Conservation (phyloP, 192 early-diverging fungal genomes). For the Phlyctochytrium bullatum region DNA sequence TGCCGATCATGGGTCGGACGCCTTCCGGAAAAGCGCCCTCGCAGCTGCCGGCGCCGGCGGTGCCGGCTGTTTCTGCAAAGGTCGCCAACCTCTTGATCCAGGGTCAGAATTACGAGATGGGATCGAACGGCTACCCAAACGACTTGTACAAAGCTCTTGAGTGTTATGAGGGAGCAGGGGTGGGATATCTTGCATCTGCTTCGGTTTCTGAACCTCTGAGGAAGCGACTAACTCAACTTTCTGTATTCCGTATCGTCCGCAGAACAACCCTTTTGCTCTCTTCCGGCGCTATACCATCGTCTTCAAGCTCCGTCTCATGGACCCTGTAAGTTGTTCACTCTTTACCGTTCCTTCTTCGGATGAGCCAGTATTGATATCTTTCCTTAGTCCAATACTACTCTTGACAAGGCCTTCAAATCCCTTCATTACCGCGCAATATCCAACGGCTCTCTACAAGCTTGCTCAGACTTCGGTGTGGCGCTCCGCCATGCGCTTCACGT, state of each 20-base stretch:
- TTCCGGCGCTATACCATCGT: background rate
- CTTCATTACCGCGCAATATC: background rate
- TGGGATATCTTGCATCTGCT: too few relatives aligned
- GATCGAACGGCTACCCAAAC: background rate
- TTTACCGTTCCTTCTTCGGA: background rate
- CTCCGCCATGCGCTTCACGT: background rate
- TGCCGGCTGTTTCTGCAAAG: background rate
- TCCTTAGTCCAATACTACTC: background rate
- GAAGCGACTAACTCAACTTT: background rate
- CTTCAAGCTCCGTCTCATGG: background rate
- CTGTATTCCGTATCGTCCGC: too few relatives aligned
- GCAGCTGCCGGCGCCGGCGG: slow-evolving; percentile 1
- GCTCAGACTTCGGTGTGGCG: background rate
- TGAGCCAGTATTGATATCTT: background rate
- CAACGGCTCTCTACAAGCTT: background rate
- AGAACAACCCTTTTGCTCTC: slow-evolving; percentile 2
- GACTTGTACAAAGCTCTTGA: background rate
- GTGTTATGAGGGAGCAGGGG: background rate
- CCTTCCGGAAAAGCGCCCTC: too few relatives aligned
- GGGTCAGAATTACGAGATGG: slow-evolving; percentile 1
- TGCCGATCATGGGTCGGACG: too few relatives aligned
- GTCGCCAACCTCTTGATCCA: background rate
- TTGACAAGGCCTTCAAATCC: background rate
- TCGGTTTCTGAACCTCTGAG: background rate
- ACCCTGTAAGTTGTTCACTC: background rate